A percentile compares a stretch with the other conserved stretches of the same genome.
Conservation (phyloP, 1,284 basidiomycete species). For the Ceraceosorus bombacis region DNA sequence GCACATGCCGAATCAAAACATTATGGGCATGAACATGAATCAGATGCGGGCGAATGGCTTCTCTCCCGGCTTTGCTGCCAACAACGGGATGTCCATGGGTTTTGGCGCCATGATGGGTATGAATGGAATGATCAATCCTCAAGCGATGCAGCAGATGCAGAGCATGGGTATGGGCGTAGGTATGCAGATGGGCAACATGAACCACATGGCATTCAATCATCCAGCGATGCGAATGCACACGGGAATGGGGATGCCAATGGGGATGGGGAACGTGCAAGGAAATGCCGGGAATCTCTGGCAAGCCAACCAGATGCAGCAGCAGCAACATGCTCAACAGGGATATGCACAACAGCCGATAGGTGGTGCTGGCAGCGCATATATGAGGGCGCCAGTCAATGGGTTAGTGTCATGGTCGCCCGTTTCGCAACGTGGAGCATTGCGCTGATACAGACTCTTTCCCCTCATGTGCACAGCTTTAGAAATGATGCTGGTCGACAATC, state of each 20-base stretch:
- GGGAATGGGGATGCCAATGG: constrained; percentile 9
- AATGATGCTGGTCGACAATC: neutral
- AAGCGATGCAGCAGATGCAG: constrained; percentile 8
- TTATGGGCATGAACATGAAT: neutral
- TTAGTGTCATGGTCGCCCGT: neutral
- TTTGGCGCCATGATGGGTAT: constrained; percentile 6
- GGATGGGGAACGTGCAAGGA: constrained; percentile 3
- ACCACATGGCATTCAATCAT: constrained; percentile 10
- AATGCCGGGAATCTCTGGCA: constrained; percentile 1
- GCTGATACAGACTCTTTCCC: neutral
- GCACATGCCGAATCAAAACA: constrained; percentile 11
- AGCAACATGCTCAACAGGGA: constrained; percentile 15
- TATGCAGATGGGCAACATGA: constrained; percentile 9
- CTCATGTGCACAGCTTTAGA: constrained; percentile 4
- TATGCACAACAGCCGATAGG: constrained; percentile 14
- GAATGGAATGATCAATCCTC: neutral
- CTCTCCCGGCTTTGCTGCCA: constrained; percentile 5
- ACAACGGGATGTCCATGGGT: neutral
- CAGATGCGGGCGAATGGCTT: neutral
- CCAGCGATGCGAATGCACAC: neutral
- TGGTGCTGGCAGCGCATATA: constrained; percentile 26
- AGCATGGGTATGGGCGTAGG: constrained; percentile 19
- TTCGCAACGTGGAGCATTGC: neutral
- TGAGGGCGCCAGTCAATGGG: constrained; percentile 22
- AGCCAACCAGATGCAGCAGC: neutral